Evolutionary conservation across 2,329 filamentous ascomycete genomes (phyloP), one percentile per base, ranked within the genome.

Genomic region (Ophiosphaerella herpotricha): DNA sequence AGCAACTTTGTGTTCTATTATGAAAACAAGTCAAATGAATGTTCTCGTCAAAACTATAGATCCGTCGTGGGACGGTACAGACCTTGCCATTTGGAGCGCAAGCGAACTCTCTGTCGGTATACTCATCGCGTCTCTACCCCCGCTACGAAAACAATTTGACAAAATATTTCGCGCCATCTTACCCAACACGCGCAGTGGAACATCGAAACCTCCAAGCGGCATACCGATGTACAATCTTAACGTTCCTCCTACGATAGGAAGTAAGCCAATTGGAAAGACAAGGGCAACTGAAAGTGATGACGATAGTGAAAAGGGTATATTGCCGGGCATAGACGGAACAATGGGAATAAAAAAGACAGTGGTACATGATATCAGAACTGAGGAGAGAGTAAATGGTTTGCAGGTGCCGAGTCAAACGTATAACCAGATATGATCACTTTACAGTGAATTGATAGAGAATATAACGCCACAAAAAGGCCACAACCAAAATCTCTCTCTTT

Each of bases 61-160:
- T 29, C 58, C 63, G 2, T 66, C 63, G 2, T 68, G 59, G 58
- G 56, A 65, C 7, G 59, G 57, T 8, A 52, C 64, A n/a, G 50
- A 56, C 7, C 58, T 70, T 11, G 52, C 49, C 23, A 64, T 69
- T 35, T 70, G 66, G 64, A 61, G 57, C 26, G 41, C 52, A 29
- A 43, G 54, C n/a, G 66, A 68, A 49, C 48, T 63, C 2, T 57
- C 55, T 6, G 47, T 61, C 32, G 61, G 61, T 9, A 61, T 64
- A 8, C 45, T 61, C 13, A 61, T 63, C 23, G 61, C 60, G 5
- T 61, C 57, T 8, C 50, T 64, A 2, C 66, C 64, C 3, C 66
- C 66, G 0, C 52, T 68, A 1, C 66, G 64, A 37, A 68, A 66
- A 46, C 55, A 55, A 14, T 63, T 66, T 37, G 58, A 62, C 39